phyloP scores from a whole-genome alignment of 2,329 filamentous ascomycete species.

The Trichophyton schoenleinii region DNA sequence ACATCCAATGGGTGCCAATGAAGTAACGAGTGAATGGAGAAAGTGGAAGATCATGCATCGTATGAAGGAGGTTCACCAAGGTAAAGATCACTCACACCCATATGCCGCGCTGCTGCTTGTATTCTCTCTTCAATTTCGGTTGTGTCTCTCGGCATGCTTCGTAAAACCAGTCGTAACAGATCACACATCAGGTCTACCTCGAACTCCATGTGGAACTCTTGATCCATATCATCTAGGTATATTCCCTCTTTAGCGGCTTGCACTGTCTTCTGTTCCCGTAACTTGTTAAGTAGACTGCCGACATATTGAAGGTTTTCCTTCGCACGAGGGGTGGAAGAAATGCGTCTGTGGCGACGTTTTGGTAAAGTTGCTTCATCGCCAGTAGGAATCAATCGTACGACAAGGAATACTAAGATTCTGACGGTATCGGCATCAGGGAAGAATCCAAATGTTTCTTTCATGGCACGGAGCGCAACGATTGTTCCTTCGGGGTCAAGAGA shows the following conservation, averaged over 20 bases:
- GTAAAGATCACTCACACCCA: slow-evolving; percentile 24
- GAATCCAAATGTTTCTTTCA: slow-evolving; percentile 34
- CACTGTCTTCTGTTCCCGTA: slow-evolving; percentile 29
- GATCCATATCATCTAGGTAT: slow-evolving; percentile 25
- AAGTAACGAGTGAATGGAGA: background rate
- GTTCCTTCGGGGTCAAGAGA: slow-evolving; percentile 38
- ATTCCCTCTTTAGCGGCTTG: slow-evolving; percentile 23
- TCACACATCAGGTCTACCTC: slow-evolving; percentile 33
- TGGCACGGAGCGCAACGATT: slow-evolving; percentile 37
- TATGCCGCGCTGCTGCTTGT: slow-evolving; percentile 24
- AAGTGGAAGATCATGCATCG: background rate
- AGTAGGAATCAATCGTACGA: slow-evolving; percentile 31
- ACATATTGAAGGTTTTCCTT: slow-evolving; percentile 36
- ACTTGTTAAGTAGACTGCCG: slow-evolving; percentile 31
- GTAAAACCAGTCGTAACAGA: slow-evolving; percentile 30
- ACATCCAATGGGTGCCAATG: background rate
- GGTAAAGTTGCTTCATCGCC: slow-evolving; percentile 21
- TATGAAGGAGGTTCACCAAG: slow-evolving; percentile 16
- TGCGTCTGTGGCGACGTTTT: slow-evolving; percentile 29
- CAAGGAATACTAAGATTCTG: slow-evolving; percentile 37
- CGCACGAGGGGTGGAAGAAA: slow-evolving; percentile 29
- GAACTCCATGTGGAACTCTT: slow-evolving; percentile 27
- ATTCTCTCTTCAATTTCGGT: slow-evolving; percentile 25
- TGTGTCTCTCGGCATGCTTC: slow-evolving; percentile 20
- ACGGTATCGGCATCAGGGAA: slow-evolving; percentile 37